phyloP scores from a whole-genome alignment of 345 rosid species.

The Citrus mangshanensis region DNA sequence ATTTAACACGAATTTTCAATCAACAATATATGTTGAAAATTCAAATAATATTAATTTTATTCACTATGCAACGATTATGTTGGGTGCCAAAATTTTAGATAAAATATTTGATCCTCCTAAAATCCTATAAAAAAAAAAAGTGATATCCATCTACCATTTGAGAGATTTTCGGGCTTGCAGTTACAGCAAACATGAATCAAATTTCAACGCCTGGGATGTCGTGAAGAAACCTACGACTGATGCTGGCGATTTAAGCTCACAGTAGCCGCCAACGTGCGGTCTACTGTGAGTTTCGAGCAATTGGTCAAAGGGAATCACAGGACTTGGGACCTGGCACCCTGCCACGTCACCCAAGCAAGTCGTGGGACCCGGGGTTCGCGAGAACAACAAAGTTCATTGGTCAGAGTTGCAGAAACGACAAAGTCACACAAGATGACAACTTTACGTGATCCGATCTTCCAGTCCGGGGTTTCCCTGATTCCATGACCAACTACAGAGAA shows the following conservation, averaged over 20 bases:
- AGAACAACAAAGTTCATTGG: neutral
- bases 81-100: too few species aligned
- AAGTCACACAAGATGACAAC: neutral
- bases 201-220: neutral
- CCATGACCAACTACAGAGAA: neutral
- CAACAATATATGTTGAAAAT: too few species aligned
- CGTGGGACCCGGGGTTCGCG: neutral
- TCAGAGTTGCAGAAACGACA: too few species aligned
- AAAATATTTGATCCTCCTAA: too few species aligned
- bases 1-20: too few species aligned
- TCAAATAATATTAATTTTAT: too few species aligned
- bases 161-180: too few species aligned
- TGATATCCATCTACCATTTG: too few species aligned
- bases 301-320: neutral
- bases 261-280: neutral
- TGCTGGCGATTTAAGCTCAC: neutral
- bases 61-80: too few species aligned
- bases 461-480: too few species aligned
- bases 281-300: neutral
- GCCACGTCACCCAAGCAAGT: neutral
- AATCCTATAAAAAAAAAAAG: too few species aligned
- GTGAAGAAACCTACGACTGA: neutral
- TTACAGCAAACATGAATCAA: neutral
- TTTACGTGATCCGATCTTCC: neutral
- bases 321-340: neutral